Evolutionary conservation across 2,329 filamentous ascomycete species (phyloP).

Genomic region (Aspergillus floridensis): DNA sequence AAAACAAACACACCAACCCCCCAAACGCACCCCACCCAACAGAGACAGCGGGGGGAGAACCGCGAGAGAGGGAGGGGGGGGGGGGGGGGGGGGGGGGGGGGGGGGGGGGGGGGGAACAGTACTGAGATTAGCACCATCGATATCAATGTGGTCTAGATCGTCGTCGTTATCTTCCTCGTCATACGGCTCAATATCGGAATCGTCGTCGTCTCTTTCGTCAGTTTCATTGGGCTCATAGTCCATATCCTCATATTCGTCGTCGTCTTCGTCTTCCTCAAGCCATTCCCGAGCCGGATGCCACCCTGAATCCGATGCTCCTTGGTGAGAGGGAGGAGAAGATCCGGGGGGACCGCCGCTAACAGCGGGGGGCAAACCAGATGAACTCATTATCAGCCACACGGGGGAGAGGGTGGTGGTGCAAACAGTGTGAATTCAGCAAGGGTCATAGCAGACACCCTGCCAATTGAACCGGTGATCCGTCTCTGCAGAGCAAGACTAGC

Average conservation of each 20-base stretch:
- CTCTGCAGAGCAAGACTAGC: constrained; percentile 2
- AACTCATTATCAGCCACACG: constrained; percentile 29
- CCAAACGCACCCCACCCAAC: no score
- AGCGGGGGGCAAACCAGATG: constrained; percentile 23
- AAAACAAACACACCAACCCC: no score
- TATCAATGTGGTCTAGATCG: constrained; percentile 23
- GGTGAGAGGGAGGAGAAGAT: constrained; percentile 16
- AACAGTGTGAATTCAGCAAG: constrained; percentile 6
- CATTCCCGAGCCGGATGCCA: constrained; percentile 41
- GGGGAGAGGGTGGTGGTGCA: constrained; percentile 5
- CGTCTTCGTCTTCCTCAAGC: constrained; percentile 38
- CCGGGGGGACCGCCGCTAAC: constrained; percentile 22
- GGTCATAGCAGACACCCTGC: constrained; percentile 10
- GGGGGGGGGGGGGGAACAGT: constrained; percentile 1
- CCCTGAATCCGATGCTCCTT: constrained; percentile 23
- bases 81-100: no score
- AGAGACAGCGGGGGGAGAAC: no score
- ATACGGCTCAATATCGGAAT: constrained; percentile 38
- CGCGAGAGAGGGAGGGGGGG: no score
- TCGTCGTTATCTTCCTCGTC: constrained; percentile 38
- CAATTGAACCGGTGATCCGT: not conserved
- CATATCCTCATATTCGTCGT: constrained; percentile 49
- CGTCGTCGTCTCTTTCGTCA: constrained; percentile 32
- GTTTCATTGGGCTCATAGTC: constrained; percentile 48
- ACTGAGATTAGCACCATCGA: constrained; percentile 23